Evolutionary conservation across 2,329 filamentous ascomycete genomes (phyloP).

Genomic region (Iodosphaeria phyllophila): DNA sequence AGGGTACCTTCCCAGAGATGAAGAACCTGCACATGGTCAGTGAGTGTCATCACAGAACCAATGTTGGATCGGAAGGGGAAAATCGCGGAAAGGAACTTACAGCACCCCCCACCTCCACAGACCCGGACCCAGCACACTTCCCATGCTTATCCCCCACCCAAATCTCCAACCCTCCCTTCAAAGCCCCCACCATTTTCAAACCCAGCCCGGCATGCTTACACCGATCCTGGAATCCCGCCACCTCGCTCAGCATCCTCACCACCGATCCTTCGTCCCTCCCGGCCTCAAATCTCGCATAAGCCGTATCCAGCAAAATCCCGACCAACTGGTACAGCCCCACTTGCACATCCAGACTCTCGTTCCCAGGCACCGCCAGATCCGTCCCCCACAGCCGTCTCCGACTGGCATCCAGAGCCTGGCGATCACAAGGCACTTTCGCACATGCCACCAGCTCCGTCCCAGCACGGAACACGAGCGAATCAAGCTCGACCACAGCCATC

Average conservation of each 20-base stretch:
- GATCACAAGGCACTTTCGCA: conserved; percentile 37
- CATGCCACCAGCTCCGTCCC: conserved; percentile 23
- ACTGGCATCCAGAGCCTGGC: conserved; percentile 44
- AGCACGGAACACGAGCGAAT: conserved; percentile 14
- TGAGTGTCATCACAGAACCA: too few species aligned
- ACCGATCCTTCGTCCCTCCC: conserved; percentile 18
- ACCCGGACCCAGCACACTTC: conserved; percentile 21
- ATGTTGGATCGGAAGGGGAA: too few species aligned
- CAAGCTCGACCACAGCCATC: too few species aligned
- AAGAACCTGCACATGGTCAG: conserved; percentile 22
- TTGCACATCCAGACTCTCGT: conserved; percentile 38
- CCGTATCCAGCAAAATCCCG: conserved; percentile 27
- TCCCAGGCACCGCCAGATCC: conserved; percentile 18
- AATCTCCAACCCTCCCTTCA: conserved; percentile 40
- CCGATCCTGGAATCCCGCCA: conserved; percentile 31
- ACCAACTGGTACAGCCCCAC: conserved; percentile 45
- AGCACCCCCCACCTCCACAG: conserved; percentile 19
- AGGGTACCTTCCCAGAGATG: conserved; percentile 31
- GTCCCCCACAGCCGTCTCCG: conserved; percentile 49
- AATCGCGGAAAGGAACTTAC: too few species aligned
- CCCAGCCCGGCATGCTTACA: conserved; percentile 31
- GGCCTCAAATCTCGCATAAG: conserved; percentile 29
- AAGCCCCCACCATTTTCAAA: conserved; percentile 32
- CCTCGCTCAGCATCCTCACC: conserved; percentile 29
- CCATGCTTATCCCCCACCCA: conserved; percentile 44